phyloP scores from a whole-genome alignment of 768 basidiomycete species.

The Tulasnella calospora region DNA sequence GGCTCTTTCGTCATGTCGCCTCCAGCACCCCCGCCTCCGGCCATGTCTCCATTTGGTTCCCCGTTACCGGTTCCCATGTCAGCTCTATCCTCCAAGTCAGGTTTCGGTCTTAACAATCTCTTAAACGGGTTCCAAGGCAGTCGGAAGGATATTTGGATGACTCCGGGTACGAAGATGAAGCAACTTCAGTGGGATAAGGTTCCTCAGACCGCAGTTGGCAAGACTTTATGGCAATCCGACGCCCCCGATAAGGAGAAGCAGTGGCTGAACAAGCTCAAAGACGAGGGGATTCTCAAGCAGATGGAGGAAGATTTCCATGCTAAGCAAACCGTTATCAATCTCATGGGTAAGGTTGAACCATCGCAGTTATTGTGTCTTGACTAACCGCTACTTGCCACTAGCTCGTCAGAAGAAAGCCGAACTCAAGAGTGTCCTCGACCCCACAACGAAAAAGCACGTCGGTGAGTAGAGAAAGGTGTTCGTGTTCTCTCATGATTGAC shows the following conservation, averaged over 20 bases:
- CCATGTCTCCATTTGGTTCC: constrained; percentile 38
- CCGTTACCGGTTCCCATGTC: constrained; percentile 32
- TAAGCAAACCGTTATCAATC: constrained; percentile 85
- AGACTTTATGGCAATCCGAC: constrained; percentile 82
- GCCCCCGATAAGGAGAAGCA: constrained; percentile 61
- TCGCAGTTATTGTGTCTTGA: background rate
- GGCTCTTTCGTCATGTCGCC: constrained; percentile 24
- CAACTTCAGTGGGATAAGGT: constrained; percentile 98
- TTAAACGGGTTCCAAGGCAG: constrained; percentile 52
- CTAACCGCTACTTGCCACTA: constrained; percentile 32
- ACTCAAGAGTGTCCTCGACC: constrained; percentile 83
- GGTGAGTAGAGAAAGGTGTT: constrained; percentile 50
- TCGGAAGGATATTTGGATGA: constrained; percentile 80
- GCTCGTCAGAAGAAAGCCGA: constrained; percentile 83
- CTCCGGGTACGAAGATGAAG: constrained; percentile 90
- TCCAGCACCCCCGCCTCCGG: constrained; percentile 40
- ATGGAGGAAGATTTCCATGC: constrained; percentile 99
- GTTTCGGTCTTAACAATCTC: constrained; percentile 31
- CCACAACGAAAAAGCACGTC: constrained; percentile 87
- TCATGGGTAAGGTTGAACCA: constrained; percentile 57
- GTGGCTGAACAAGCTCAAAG: constrained; percentile 74
- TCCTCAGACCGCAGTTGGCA: constrained; percentile 76
- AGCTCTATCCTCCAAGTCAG: constrained; percentile 41
- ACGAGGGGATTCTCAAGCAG: constrained; percentile 85
- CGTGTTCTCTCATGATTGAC: background rate